These are phyloP conservation scores for Hyaloscypha finlandica DNA, from an alignment of 495 filamentous ascomycete species.

Conservation along the genomic window DNA sequence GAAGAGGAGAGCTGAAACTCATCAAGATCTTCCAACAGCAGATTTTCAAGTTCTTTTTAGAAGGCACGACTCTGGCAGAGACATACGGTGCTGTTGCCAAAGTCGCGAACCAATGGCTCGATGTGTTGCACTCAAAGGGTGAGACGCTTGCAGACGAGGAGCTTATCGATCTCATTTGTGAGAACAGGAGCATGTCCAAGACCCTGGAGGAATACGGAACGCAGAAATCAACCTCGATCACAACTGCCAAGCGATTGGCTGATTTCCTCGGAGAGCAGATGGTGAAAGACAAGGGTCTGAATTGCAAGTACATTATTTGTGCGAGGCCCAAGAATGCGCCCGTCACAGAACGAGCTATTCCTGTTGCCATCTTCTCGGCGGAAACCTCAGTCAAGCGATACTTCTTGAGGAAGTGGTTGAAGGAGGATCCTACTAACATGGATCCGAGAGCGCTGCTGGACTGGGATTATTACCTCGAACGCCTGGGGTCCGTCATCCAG, in stretches of 20 bases:
- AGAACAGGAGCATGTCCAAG: slow-evolving; percentile 97
- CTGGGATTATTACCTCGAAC: slow-evolving; percentile 96
- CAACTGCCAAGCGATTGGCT: slow-evolving; percentile 91
- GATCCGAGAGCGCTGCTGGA: slow-evolving; percentile 87
- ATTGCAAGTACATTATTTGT: slow-evolving; percentile 99
- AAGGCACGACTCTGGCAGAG: slow-evolving; percentile 81
- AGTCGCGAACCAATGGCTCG: slow-evolving; percentile 94
- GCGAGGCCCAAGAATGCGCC: slow-evolving; percentile 82
- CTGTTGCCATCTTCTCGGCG: slow-evolving; percentile 95
- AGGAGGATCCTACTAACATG: slow-evolving; percentile 90
- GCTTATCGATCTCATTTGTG: slow-evolving; percentile 96
- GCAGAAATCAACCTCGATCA: slow-evolving; percentile 98
- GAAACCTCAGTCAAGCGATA: slow-evolving; percentile 82
- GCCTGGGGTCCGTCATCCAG: slow-evolving; percentile 93
- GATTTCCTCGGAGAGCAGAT: slow-evolving; percentile 98
- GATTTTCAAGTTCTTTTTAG: slow-evolving; percentile 98
- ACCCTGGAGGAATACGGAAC: slow-evolving; percentile 91
- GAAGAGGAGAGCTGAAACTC: slow-evolving; percentile 95
- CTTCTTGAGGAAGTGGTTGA: slow-evolving; percentile 93
- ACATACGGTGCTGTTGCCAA: slow-evolving; percentile 91
- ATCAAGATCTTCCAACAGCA: slow-evolving; percentile 99
- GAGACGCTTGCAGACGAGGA: slow-evolving; percentile 91
- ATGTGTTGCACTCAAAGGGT: slow-evolving; percentile 86
- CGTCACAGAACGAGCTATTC: slow-evolving; percentile 92
- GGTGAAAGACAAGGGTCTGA: slow-evolving; percentile 97